Base-by-base conservation (phyloP, 805 yeast species). In the Ogataea pignaliae region DNA sequence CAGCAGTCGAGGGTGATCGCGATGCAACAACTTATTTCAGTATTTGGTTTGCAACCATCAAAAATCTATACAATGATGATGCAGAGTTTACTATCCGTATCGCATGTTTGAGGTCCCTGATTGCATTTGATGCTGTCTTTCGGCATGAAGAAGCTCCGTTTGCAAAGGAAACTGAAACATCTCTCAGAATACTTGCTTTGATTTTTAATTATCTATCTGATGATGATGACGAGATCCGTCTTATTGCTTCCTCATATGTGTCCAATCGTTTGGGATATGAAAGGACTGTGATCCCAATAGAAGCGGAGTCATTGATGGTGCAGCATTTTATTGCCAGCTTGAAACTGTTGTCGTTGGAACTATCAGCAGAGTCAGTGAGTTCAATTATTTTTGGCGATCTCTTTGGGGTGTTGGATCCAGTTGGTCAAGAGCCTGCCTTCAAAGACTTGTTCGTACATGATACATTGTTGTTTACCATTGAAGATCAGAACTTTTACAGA, bases 401-500 rank as follows among this genome's bases (percentile, higher is more conserved):
- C 26, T 21, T 21, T 21, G 26, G 26, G 7, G 26, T 21, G 26
- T 21, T 21, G 26, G 7, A 21, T 21, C 8, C 44, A 7, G 33
- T 47, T 26, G 45, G 41, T 30, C 30, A 47, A 14, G 33, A 41
- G 42, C n/a, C 36, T 42, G 26, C n/a, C 30, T 42, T 39, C 50
- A 36, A 36, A 34, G 14, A 42, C 35, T 42, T 50, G 26, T 41
- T 52, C 18, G 36, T 34, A 13, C 62, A 64, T 36, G 52, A 57
- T 36, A 41, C 33, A 7, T 65, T 70, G 2, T 59, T 88, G 34
- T 88, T 88, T 60, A 79, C 79, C 6, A 63, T 73, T 7, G 97
- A 88, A 56, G 78, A 77, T 53, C 76, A 73, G 43, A 87, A 88
- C 51, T 73, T 84, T 34, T 86, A 80, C 62, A 69, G 80, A 51